Percentiles rank a stretch among this genome's conserved stretches.
These are phyloP conservation scores for Colletotrichum sp. DNA, from an alignment of 2,329 filamentous ascomycete species.

Conservation along the genomic window DNA sequence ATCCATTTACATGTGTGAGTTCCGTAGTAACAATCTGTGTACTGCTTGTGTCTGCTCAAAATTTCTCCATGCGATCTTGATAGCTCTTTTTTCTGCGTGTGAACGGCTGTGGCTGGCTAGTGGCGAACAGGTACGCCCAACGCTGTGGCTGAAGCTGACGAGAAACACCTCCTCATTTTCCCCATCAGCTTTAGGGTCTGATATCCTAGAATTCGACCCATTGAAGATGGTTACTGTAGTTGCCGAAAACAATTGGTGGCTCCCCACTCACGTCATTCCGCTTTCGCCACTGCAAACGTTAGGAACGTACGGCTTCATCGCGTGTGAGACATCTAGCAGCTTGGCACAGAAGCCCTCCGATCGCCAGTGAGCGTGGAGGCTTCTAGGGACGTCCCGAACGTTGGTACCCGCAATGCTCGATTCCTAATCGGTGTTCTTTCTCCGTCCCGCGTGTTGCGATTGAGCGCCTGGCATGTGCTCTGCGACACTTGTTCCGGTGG, in stretches of 20 bases:
- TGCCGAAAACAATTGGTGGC: neutral
- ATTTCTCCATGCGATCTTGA: neutral
- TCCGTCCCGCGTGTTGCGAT: neutral
- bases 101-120: neutral
- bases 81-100: neutral
- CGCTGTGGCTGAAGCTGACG: neutral
- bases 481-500: neutral
- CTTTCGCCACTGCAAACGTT: neutral
- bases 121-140: neutral
- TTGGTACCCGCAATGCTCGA: neutral
- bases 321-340: neutral
- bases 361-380: neutral
- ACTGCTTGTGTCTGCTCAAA: neutral
- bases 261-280: neutral
- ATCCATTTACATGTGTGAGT: rapidly evolving
- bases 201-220: neutral
- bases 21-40: neutral
- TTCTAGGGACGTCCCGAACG: neutral
- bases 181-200: neutral
- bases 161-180: neutral
- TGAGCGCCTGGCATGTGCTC: neutral
- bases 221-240: neutral
- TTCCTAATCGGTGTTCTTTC: neutral
- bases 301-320: neutral
- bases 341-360: neutral